phyloP scores from a whole-genome alignment of 441 rosid genomes.

The Breynia disticha region DNA sequence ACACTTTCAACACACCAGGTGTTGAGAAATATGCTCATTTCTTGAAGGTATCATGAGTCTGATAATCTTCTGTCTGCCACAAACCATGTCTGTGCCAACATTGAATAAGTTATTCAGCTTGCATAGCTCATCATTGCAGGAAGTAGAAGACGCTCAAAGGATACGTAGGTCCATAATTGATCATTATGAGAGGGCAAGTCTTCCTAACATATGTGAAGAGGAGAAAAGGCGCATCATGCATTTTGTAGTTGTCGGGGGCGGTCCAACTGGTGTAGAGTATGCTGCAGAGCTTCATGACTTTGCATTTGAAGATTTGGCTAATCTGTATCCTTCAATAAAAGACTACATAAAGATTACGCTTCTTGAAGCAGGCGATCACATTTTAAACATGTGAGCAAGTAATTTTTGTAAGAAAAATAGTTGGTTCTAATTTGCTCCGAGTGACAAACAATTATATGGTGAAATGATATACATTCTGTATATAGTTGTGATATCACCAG shows the following conservation, averaged over 20 bases:
- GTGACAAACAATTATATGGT: too few relatives aligned
- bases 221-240: constrained; percentile 65
- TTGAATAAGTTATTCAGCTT: too few relatives aligned
- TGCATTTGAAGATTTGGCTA: too few relatives aligned
- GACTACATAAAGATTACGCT: too few relatives aligned
- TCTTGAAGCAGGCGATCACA: constrained; percentile 56
- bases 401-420: too few relatives aligned
- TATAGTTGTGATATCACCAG: too few relatives aligned
- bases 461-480: too few relatives aligned
- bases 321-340: too few relatives aligned
- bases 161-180: constrained; percentile 69
- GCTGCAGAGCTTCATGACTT: constrained; percentile 37
- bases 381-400: constrained; percentile 64
- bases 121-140: too few relatives aligned
- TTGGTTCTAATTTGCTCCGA: neutral
- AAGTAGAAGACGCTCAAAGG: constrained; percentile 87
- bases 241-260: constrained; percentile 91
- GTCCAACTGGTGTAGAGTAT: constrained; percentile 98
- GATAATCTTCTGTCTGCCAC: too few relatives aligned
- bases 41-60: constrained; percentile 42
- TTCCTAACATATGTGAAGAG: constrained; percentile 75
- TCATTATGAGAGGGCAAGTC: constrained; percentile 74
- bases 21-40: constrained; percentile 84
- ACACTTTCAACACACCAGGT: constrained; percentile 87
- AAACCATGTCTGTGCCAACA: too few relatives aligned